These are phyloP conservation scores for Calonectria hongkongensis DNA, from an alignment of 2,329 filamentous ascomycete genomes.

Conservation along the genomic window DNA sequence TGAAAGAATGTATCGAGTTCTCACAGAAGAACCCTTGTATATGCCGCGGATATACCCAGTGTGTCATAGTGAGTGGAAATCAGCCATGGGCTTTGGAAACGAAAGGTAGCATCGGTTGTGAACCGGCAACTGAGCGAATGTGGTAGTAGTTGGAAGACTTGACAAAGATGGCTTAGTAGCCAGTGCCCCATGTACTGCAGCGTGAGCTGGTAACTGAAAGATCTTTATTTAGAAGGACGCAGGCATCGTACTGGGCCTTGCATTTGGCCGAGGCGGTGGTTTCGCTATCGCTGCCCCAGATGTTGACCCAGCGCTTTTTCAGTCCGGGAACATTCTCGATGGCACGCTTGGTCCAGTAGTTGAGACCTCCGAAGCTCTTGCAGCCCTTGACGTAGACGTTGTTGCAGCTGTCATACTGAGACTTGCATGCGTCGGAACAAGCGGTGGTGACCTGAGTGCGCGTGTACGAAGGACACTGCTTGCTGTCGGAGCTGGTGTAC, in stretches of 20 bases:
- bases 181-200: conserved; percentile 62
- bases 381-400: conserved; percentile 70
- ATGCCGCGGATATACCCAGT: conserved; percentile 4
- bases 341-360: conserved; percentile 53
- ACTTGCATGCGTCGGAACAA: conserved; percentile 72
- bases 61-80: not conserved
- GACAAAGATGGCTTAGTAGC: conserved; percentile 43
- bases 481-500: conserved; percentile 66
- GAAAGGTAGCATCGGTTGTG: not conserved
- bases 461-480: conserved; percentile 66
- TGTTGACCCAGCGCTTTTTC: conserved; percentile 53
- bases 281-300: conserved; percentile 57
- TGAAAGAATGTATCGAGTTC: conserved; percentile 12
- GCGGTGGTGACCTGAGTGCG: conserved; percentile 61
- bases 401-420: conserved; percentile 70
- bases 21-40: not conserved
- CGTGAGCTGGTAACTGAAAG: conserved; percentile 59
- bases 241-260: conserved; percentile 69
- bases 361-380: conserved; percentile 57
- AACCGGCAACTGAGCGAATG: conserved; percentile 2
- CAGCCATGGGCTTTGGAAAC: not conserved
- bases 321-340: conserved; percentile 44
- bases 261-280: conserved; percentile 65
- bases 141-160: not conserved
- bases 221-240: conserved; percentile 64